Base-by-base conservation (phyloP, 352 stramenopile species). In the Thraustotheca clavata region DNA sequence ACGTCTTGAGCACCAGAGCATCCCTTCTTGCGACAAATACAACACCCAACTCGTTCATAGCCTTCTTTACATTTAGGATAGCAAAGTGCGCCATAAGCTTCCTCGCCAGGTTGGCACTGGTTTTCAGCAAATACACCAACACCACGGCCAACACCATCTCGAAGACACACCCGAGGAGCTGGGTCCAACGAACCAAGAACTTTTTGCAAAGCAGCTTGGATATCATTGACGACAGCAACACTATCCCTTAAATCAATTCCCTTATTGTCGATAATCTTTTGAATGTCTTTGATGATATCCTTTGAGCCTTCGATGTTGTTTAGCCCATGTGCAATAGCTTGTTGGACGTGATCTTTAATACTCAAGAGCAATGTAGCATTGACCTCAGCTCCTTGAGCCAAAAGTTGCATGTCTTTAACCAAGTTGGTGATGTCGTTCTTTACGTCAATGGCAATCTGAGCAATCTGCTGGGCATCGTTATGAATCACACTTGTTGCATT, bases 31-130 rank as follows among this genome's bases (percentile, higher is more conserved):
- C 31, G 50, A 38, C 50, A 60, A 26, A 60, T 43, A 38, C 50
- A 60, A 38, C 50, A 60, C 20, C 50, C 50, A 52, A 60, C 26
- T 20, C 16, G 31, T 38, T 60, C 31, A 26, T 60, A 60, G 16
- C 50, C 50, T 46, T 60, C 50, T 26, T 60, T 60, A 38, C 50
- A 60, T 22, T 40, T 60, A 38, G 50, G 50, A 38, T 60, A 60
- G 32, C 50, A 60, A 8, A 60, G 32, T 11, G 50, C 50, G 4
- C 50, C 50, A 20, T 26, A 60, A 8, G 50, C 50, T 47, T 60
- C 50, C 29, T 60, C 50, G 16, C 50, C 50, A 6, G 18, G 12
- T 1, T 34, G 16, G 29, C 50, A 60, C 29, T 60, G 50, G 50
- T 60, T 60, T 22, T 60, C n/a, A 26, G 48, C 20, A 4, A 43